A percentile compares a stretch with the other conserved stretches of the same genome.
phyloP scores from a whole-genome alignment of 2,329 filamentous ascomycete species.

The Aspergillus aculeatus region DNA sequence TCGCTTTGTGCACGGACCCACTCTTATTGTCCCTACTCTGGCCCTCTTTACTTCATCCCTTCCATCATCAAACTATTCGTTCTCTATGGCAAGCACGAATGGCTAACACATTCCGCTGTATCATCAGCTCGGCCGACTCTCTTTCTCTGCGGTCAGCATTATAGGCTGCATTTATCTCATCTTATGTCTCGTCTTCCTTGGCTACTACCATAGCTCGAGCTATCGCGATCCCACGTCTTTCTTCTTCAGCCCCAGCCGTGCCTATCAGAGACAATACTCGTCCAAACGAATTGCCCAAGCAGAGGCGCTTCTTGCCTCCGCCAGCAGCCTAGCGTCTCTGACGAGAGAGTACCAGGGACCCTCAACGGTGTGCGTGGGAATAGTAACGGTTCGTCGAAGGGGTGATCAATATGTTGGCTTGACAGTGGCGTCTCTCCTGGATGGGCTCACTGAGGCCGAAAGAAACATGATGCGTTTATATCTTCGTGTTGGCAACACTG shows the following conservation, averaged over 20 bases:
- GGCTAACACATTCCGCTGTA: neutral
- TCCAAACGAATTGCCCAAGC: constrained; percentile 10
- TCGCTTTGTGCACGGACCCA: no score
- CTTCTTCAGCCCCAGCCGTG: constrained; percentile 16
- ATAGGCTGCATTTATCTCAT: neutral
- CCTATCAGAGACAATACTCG: constrained; percentile 14
- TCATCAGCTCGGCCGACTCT: neutral
- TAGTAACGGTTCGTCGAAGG: constrained; percentile 42
- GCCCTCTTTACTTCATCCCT: no score
- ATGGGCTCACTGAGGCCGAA: constrained; percentile 41
- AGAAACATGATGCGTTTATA: constrained; percentile 40
- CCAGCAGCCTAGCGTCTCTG: neutral
- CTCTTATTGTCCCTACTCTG: no score
- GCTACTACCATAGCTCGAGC: constrained; percentile 12
- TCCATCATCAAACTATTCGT: no score
- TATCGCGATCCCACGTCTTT: constrained; percentile 17
- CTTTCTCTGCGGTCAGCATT: neutral
- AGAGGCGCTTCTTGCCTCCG: constrained; percentile 4
- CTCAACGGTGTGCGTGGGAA: constrained; percentile 41
- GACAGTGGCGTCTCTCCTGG: constrained; percentile 44
- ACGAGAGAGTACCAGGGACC: neutral
- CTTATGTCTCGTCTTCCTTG: constrained; percentile 12
- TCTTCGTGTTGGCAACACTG: constrained; percentile 43
- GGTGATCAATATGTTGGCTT: constrained; percentile 40
- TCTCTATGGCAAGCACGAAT: neutral